Evolutionary conservation across 192 early-diverging fungal genomes (phyloP).

Genomic region (Jimgerdemannia lactiflua): DNA sequence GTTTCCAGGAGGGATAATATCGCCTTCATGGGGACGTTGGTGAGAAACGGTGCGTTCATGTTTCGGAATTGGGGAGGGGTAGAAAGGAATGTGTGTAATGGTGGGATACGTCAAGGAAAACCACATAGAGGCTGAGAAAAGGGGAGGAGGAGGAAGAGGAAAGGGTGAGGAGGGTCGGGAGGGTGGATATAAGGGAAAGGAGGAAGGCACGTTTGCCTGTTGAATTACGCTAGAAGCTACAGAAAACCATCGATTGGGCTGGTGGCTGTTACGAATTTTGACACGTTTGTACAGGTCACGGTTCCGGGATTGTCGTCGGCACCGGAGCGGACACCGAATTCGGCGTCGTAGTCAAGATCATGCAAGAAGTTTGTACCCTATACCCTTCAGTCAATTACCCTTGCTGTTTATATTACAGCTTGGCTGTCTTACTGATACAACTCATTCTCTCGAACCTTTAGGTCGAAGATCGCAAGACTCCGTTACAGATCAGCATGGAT

Average conservation of each 20-base stretch:
- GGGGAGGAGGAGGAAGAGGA: not conserved
- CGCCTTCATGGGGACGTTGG: slow-evolving; percentile 93
- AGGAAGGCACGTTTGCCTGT: not conserved
- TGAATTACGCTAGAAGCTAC: too few relatives aligned
- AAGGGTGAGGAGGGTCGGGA: not conserved
- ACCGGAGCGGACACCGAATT: slow-evolving; percentile 91
- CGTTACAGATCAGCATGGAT: slow-evolving; percentile 94
- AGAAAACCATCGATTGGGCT: too few relatives aligned
- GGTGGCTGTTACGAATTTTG: not conserved
- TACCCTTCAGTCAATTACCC: not conserved
- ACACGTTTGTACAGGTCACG: slow-evolving; percentile 51
- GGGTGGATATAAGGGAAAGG: not conserved
- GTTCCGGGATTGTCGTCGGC: slow-evolving; percentile 86
- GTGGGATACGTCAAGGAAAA: not conserved
- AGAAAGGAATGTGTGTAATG: not conserved
- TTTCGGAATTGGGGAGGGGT: not conserved
- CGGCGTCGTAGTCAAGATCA: slow-evolving; percentile 91
- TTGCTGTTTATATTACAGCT: not conserved
- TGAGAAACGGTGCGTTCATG: slow-evolving; percentile 63
- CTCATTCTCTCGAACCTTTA: slow-evolving; percentile 7
- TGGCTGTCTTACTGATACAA: not conserved
- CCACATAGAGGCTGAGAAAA: not conserved
- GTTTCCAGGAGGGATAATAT: slow-evolving; percentile 83
- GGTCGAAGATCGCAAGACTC: slow-evolving; percentile 87
- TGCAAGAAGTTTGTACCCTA: slow-evolving; percentile 68